These are phyloP conservation scores for Citrullus amarus DNA, from an alignment of 306 rosid species.

Conservation along the genomic window DNA sequence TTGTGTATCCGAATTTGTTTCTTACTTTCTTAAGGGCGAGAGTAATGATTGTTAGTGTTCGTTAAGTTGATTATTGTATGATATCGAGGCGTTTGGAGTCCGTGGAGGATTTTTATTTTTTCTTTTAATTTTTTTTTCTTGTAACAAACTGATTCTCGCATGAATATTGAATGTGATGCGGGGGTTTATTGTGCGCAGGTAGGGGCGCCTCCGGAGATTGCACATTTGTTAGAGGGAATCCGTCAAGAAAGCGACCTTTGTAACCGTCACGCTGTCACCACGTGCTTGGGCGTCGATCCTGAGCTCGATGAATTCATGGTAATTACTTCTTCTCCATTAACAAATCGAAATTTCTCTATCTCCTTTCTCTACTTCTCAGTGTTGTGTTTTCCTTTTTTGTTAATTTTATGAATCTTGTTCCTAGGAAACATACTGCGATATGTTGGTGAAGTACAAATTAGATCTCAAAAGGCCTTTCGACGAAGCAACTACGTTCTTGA, in stretches of 20 bases:
- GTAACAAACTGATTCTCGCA: not conserved
- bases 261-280: slow-evolving; percentile 51
- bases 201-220: slow-evolving; percentile 94
- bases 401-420: not conserved
- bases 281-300: slow-evolving; percentile 96
- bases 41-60: not conserved
- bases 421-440: slow-evolving; percentile 79
- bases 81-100: not conserved
- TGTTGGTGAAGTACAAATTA: slow-evolving; percentile 70
- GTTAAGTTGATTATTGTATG: not conserved
- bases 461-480: slow-evolving; percentile 85
- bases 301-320: slow-evolving; percentile 99
- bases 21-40: not conserved
- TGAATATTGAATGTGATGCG: not conserved
- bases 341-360: not conserved
- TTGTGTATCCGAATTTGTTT: not conserved
- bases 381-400: not conserved
- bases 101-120: not conserved
- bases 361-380: not conserved
- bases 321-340: slow-evolving; percentile 23
- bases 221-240: slow-evolving; percentile 70
- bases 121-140: not conserved
- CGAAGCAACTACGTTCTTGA: slow-evolving; percentile 82
- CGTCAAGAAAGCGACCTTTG: slow-evolving; percentile 48
- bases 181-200: slow-evolving; percentile 32